Base-by-base conservation (phyloP, 768 basidiomycete species). In the Trametes coccinea region DNA sequence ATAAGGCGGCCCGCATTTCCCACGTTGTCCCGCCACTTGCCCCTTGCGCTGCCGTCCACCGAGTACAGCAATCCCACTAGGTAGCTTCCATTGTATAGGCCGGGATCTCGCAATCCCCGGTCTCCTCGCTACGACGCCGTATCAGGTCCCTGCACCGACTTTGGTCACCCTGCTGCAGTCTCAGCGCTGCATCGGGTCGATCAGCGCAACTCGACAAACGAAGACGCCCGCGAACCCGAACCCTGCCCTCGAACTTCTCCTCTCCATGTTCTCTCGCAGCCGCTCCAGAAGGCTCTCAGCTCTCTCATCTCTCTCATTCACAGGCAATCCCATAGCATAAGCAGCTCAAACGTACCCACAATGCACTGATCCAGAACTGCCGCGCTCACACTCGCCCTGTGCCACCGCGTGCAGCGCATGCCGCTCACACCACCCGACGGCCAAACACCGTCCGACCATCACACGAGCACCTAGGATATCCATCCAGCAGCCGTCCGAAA, bases 1-100 rank as follows among this genome's bases (percentile, higher is more conserved):
- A 59, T 64, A 60, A 54, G 58, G 44, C 54, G 22, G 31, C 11
- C 31, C 13, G 31, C 14, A 7, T 27, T 63, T 60, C 62, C 62
- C 62, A 59, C 62, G 58, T 59, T 44, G 40, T 11, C 31, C 43
- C 50, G 55, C 55, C 43, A 44, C 57, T 16, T 37, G 48, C 30
- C 48, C 44, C n/a, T 46, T 22, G 17, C 22, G 22, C 5, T 22
- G 22, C 22, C 22, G 22, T 22, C 22, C 22, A 22, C 22, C 22
- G 22, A 22, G 22, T 22, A 22, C 22, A 22, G 22, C 22, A 22
- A 22, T 22, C 22, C 22, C 22, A 22, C 22, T 22, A 22, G 22
- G 22, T 27, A 29, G 13, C 45, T 17, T 17, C 45, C 45, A 49
- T 49, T 49, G 48, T 49, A 13, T 4, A 17, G 34, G 6, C 34